These are phyloP conservation scores for Xylariaceae sp. DNA, from an alignment of 2,329 filamentous ascomycete species.

Conservation along the genomic window DNA sequence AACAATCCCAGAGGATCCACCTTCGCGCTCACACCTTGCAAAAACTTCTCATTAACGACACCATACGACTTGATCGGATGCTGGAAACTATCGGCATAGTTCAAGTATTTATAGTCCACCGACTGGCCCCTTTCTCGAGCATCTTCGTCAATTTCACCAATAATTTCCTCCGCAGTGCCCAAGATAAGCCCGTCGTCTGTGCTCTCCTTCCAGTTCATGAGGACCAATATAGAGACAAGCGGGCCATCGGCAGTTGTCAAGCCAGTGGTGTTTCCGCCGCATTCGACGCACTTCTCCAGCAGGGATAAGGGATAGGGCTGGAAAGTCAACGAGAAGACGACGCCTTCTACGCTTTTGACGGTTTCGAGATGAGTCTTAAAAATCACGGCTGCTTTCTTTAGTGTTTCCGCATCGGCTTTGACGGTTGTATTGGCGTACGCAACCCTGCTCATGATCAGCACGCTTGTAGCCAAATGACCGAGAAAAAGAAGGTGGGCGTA, in stretches of 20 bases:
- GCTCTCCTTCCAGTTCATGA: conserved; percentile 11
- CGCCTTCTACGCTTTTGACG: not conserved
- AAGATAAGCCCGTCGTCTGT: conserved; percentile 13
- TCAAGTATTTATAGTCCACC: conserved; percentile 15
- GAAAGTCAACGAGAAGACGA: not conserved
- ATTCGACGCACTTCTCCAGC: not conserved
- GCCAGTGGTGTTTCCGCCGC: conserved; percentile 9
- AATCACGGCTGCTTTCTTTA: conserved; percentile 1
- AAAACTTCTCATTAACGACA: not conserved
- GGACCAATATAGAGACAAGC: conserved; percentile 6
- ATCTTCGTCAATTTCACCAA: not conserved
- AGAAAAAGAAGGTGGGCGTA: not conserved
- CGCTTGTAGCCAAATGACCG: too few relatives aligned
- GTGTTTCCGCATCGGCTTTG: conserved; percentile 2
- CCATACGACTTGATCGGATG: conserved; percentile 11
- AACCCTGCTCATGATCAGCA: not conserved
- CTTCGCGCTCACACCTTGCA: not conserved
- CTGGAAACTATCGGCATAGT: conserved; percentile 19
- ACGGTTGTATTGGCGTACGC: conserved; percentile 9
- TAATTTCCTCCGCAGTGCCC: not conserved
- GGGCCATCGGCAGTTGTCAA: conserved; percentile 6
- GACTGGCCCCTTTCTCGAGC: not conserved
- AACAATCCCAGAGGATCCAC: not conserved
- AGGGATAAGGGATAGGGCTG: not conserved
- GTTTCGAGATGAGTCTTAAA: not conserved